Evolutionary conservation across 164 flowering plant genomes (phyloP).

Genomic region (Vitis rupestris): DNA sequence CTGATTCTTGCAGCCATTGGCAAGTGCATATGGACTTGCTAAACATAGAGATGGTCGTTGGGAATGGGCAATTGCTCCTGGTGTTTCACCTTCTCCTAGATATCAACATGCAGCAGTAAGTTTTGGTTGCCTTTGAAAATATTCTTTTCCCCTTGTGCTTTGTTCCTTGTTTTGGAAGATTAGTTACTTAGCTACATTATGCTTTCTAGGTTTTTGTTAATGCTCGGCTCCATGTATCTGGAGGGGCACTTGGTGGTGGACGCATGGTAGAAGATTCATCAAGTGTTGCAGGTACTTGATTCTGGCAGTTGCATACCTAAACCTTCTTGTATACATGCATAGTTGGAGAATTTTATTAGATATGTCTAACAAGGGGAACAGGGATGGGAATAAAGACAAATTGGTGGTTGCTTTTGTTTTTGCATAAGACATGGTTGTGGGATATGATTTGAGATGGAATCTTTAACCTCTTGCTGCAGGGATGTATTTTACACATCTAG

Average conservation of each 20-base stretch:
- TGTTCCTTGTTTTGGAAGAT: background rate
- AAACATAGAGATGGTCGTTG: slow-evolving; percentile 99
- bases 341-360: background rate
- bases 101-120: slow-evolving; percentile 99
- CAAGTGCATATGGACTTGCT: slow-evolving; percentile 99
- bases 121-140: slow-evolving; percentile 14
- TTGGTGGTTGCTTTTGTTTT: background rate
- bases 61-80: slow-evolving; percentile 99
- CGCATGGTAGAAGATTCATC: slow-evolving; percentile 99
- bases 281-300: slow-evolving; percentile 84
- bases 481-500: background rate
- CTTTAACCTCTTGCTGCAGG: background rate
- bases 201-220: slow-evolving; percentile 86
- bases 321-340: background rate
- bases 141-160: background rate
- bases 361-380: background rate
- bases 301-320: background rate
- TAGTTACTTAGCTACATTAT: background rate
- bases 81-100: slow-evolving; percentile 99
- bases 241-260: slow-evolving; percentile 99
- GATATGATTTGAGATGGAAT: background rate
- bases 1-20: slow-evolving; percentile 63
- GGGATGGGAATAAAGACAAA: background rate
- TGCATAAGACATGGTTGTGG: background rate
- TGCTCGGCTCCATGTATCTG: slow-evolving; percentile 99